Percentiles rank a stretch among this genome's conserved stretches.
phyloP scores from a whole-genome alignment of 768 basidiomycete genomes.

The Agaricus sinodeliciosus region DNA sequence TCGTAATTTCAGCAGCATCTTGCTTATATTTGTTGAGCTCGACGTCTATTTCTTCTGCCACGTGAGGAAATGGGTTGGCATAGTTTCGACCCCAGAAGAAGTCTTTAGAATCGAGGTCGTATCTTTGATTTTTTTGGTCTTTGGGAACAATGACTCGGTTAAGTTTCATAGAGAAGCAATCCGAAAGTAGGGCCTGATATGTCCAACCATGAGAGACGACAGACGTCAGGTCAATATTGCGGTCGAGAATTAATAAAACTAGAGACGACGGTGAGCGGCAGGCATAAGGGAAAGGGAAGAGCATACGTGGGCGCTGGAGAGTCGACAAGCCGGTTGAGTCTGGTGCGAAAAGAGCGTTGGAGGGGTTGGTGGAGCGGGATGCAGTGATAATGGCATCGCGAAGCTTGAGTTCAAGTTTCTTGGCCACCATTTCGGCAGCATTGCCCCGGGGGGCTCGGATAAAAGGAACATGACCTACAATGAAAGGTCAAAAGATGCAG shows the following conservation, averaged over 20 bases:
- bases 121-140: slow-evolving; percentile 65
- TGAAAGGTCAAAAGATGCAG: slow-evolving; percentile 2
- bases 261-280: slow-evolving; percentile 7
- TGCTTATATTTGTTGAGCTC: slow-evolving; percentile 92
- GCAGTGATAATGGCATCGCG: slow-evolving; percentile 75
- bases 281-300: background rate
- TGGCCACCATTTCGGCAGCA: slow-evolving; percentile 98
- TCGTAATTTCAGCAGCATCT: slow-evolving; percentile 94
- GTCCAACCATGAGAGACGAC: slow-evolving; percentile 98
- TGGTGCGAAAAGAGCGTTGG: slow-evolving; percentile 65
- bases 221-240: slow-evolving; percentile 91
- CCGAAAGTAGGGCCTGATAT: slow-evolving; percentile 96
- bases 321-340: slow-evolving; percentile 80
- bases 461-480: slow-evolving; percentile 81
- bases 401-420: slow-evolving; percentile 89
- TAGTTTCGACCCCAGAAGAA: slow-evolving; percentile 99
- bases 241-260: slow-evolving; percentile 92
- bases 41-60: slow-evolving; percentile 92
- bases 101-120: slow-evolving; percentile 96
- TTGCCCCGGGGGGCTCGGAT: slow-evolving; percentile 94
- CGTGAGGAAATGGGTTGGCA: slow-evolving; percentile 94
- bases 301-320: slow-evolving; percentile 80
- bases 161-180: slow-evolving; percentile 94
- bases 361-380: slow-evolving; percentile 49
- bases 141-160: slow-evolving; percentile 87